Evolutionary conservation across 1,139 yeast genomes (phyloP).

Genomic region (Nakaseomyces kungkrabaensis): DNA sequence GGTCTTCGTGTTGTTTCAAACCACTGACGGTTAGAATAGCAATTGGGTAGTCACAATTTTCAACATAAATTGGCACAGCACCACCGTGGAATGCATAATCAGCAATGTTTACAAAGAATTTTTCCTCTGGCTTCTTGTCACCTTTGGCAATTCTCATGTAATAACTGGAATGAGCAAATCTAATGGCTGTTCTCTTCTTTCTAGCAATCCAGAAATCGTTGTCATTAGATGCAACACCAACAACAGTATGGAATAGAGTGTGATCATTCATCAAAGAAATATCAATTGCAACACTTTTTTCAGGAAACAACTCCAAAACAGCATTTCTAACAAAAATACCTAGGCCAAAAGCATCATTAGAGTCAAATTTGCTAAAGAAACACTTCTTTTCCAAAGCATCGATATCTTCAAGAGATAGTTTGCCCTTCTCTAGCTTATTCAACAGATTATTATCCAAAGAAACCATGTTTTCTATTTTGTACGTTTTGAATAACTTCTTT

Average conservation of each 20-base stretch:
- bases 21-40: slow-evolving; percentile 57
- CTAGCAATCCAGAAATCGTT: slow-evolving; percentile 53
- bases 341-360: slow-evolving; percentile 20
- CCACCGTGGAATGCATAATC: slow-evolving; percentile 60
- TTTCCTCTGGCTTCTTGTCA: slow-evolving; percentile 26
- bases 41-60: slow-evolving; percentile 37
- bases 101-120: slow-evolving; percentile 34
- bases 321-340: slow-evolving; percentile 17
- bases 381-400: slow-evolving; percentile 14
- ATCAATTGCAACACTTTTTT: slow-evolving; percentile 40
- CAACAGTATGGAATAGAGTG: slow-evolving; percentile 41
- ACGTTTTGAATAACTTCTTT: not conserved
- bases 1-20: slow-evolving; percentile 30
- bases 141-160: slow-evolving; percentile 41
- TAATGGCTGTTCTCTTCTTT: slow-evolving; percentile 41
- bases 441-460: slow-evolving; percentile 10
- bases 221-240: slow-evolving; percentile 34
- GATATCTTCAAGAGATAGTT: slow-evolving; percentile 13
- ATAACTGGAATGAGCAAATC: slow-evolving; percentile 47
- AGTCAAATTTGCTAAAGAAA: slow-evolving; percentile 14
- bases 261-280: slow-evolving; percentile 43
- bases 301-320: slow-evolving; percentile 18
- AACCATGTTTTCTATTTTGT: not conserved
- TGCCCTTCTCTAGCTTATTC: slow-evolving; percentile 8
- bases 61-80: slow-evolving; percentile 44